Percentiles rank a stretch among this genome's conserved stretches.
Conservation (phyloP, 257 asterid species). For the Thymus quinquecostatus region DNA sequence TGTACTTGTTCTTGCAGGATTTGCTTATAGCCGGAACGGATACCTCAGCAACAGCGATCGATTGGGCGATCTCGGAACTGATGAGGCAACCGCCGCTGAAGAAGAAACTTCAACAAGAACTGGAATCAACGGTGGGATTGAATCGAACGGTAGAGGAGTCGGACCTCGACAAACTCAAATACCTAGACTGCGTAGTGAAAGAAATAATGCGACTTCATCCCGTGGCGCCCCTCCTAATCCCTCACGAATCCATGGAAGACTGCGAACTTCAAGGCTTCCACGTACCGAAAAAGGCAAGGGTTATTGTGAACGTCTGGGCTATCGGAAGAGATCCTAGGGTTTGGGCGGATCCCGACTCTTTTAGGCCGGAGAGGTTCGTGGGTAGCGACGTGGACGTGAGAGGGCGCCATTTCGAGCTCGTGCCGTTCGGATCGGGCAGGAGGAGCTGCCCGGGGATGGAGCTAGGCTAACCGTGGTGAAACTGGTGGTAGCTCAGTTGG, state of each 20-base stretch:
- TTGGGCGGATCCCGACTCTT: conserved; percentile 34
- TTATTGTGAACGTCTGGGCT: conserved; percentile 42
- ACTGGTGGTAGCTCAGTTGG: conserved; percentile 37
- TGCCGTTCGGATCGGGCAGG: conserved; percentile 43
- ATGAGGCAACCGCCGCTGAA: conserved; percentile 34
- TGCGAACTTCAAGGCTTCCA: conserved; percentile 35
- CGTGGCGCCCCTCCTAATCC: conserved; percentile 34
- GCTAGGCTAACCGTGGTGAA: conserved; percentile 28
- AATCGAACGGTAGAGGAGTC: conserved; percentile 34
- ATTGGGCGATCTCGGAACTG: conserved; percentile 42
- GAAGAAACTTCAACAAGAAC: conserved; percentile 36
- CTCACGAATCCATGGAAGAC: conserved; percentile 41
- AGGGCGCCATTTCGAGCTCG: conserved; percentile 36
- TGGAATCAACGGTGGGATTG: conserved; percentile 32
- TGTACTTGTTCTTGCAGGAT: conserved; percentile 28
- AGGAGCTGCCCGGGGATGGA: conserved; percentile 46
- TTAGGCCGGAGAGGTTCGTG: conserved; percentile 38
- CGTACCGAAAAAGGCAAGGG: conserved; percentile 35
- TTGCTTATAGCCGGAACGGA: conserved; percentile 39
- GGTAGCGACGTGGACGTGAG: conserved; percentile 22
- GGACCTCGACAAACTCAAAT: conserved; percentile 32
- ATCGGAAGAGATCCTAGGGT: conserved; percentile 42
- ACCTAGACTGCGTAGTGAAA: conserved; percentile 36
- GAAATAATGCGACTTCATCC: conserved; percentile 46
- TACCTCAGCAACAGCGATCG: conserved; percentile 32